phyloP scores from a whole-genome alignment of 192 early-diverging fungal genomes.

The Podila epigama region DNA sequence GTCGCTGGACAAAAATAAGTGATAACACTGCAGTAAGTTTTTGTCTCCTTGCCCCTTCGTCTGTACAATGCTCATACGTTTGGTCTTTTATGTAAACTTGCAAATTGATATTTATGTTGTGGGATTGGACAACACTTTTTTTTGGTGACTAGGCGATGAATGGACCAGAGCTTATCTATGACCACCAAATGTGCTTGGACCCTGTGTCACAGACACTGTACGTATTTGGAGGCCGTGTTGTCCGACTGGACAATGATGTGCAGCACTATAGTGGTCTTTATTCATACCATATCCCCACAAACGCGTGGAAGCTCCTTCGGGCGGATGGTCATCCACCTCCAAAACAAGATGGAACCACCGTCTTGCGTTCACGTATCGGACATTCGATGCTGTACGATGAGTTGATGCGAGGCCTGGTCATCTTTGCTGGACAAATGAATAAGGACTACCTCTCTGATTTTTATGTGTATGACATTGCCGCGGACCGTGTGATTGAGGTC shows the following conservation, averaged over 20 bases:
- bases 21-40: slow-evolving; percentile 76
- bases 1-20: slow-evolving; percentile 77
- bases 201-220: slow-evolving; percentile 72
- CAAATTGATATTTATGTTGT: no score
- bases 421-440: slow-evolving; percentile 89
- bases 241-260: slow-evolving; percentile 69
- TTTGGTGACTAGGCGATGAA: slow-evolving; percentile 77
- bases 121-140: no score
- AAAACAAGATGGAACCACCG: slow-evolving; percentile 42
- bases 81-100: no score
- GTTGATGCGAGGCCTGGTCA: slow-evolving; percentile 74
- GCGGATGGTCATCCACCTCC: slow-evolving; percentile 65
- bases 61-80: neutral
- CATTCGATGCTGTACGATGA: slow-evolving; percentile 91
- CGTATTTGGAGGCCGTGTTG: slow-evolving; percentile 89
- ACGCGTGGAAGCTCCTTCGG: slow-evolving; percentile 80
- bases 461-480: slow-evolving; percentile 83
- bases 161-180: slow-evolving; percentile 90
- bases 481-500: slow-evolving; percentile 79
- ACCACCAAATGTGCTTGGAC: slow-evolving; percentile 95
- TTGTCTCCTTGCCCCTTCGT: neutral
- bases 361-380: slow-evolving; percentile 84
- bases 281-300: slow-evolving; percentile 71
- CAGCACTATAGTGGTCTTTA: slow-evolving; percentile 90
- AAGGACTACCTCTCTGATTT: slow-evolving; percentile 85